Evolutionary conservation across 768 basidiomycete genomes (phyloP).

Genomic region (Ephemerocybe angulata): DNA sequence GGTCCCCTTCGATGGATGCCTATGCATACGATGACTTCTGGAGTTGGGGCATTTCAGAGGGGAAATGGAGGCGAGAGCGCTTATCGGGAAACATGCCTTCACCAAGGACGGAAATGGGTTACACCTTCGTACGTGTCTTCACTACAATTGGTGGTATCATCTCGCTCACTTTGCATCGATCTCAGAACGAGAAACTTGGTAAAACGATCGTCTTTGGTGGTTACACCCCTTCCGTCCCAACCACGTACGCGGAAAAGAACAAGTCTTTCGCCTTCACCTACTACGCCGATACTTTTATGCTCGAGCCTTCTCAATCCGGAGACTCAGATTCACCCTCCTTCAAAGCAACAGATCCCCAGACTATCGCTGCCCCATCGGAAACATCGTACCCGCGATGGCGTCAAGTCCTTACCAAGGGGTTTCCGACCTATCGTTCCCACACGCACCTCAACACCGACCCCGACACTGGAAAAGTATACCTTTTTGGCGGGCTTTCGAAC

Average conservation of each 20-base stretch:
- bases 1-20: slow-evolving; percentile 6
- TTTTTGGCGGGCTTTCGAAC: slow-evolving; percentile 41
- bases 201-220: slow-evolving; percentile 38
- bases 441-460: slow-evolving; percentile 28
- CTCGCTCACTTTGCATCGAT: background rate
- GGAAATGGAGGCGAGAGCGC: slow-evolving; percentile 30
- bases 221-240: slow-evolving; percentile 30
- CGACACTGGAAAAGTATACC: slow-evolving; percentile 32
- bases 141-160: background rate
- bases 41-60: slow-evolving; percentile 30
- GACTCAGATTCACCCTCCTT: background rate
- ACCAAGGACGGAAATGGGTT: slow-evolving; percentile 30
- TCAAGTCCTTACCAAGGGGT: background rate
- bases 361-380: background rate
- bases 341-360: background rate
- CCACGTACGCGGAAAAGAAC: slow-evolving; percentile 13
- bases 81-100: slow-evolving; percentile 31
- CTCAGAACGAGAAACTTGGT: slow-evolving; percentile 30
- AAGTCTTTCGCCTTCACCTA: slow-evolving; percentile 31
- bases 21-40: slow-evolving; percentile 33
- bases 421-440: slow-evolving; percentile 4
- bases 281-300: slow-evolving; percentile 40
- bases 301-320: slow-evolving; percentile 17
- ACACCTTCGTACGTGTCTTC: slow-evolving; percentile 25
- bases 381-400: background rate